These are phyloP conservation scores for Boehmeria nivea DNA, from an alignment of 306 rosid species.

Conservation along the genomic window DNA sequence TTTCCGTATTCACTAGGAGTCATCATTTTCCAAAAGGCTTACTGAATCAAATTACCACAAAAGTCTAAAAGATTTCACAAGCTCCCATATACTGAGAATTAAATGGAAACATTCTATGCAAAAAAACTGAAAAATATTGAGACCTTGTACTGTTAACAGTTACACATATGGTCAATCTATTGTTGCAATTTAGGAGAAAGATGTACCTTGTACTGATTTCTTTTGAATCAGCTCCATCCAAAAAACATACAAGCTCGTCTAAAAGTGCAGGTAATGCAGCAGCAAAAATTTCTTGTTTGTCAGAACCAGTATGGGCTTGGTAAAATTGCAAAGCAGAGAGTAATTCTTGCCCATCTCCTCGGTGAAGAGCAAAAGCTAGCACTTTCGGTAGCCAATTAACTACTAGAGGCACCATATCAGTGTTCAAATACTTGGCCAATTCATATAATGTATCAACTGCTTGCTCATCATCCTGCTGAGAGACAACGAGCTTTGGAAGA, in stretches of 20 bases:
- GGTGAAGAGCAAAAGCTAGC: conserved; percentile 83
- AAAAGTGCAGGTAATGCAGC: conserved; percentile 88
- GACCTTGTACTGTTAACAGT: no score
- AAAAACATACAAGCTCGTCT: conserved; percentile 86
- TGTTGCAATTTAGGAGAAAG: neutral
- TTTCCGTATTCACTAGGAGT: neutral
- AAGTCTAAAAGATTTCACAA: conserved; percentile 16
- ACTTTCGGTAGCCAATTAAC: conserved; percentile 90
- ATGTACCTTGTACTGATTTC: conserved; percentile 71
- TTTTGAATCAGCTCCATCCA: conserved; percentile 63
- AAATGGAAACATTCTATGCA: neutral
- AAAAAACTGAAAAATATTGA: conserved; percentile 7
- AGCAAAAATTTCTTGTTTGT: conserved; percentile 69
- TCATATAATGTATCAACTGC: conserved; percentile 62
- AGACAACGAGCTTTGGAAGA: conserved; percentile 88
- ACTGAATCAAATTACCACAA: conserved; percentile 18
- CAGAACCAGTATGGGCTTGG: conserved; percentile 55
- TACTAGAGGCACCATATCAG: conserved; percentile 55
- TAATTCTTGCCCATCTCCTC: conserved; percentile 55
- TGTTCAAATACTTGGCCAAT: conserved; percentile 67
- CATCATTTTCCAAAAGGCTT: neutral
- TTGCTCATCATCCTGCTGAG: conserved; percentile 61
- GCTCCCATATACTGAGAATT: no score
- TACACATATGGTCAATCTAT: no score
- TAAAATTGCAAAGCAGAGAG: conserved; percentile 75